phyloP scores from a whole-genome alignment of 768 basidiomycete species.

The Kwoniella dendrophila region DNA sequence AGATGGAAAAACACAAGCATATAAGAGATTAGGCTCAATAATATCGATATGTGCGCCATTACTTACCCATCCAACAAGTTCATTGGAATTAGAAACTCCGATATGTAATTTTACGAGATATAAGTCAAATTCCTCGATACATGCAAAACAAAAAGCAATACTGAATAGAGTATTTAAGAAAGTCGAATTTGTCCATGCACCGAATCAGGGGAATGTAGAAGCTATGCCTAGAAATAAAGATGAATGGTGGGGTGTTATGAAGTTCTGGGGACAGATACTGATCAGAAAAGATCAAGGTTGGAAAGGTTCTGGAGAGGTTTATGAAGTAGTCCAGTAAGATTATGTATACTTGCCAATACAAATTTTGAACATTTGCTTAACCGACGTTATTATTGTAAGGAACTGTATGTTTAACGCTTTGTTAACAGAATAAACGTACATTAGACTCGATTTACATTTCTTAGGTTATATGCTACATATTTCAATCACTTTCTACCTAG shows the following conservation, averaged over 20 bases:
- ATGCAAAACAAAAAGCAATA: slow-evolving; percentile 15
- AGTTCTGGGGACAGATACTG: slow-evolving; percentile 53
- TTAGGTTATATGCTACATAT: too few relatives aligned
- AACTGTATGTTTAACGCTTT: too few relatives aligned
- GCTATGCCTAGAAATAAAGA: slow-evolving; percentile 45
- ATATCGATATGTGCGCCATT: slow-evolving; percentile 42
- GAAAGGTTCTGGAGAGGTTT: slow-evolving; percentile 52
- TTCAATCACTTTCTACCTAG: too few relatives aligned
- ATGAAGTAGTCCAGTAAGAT: slow-evolving; percentile 46
- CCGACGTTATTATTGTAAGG: too few relatives aligned
- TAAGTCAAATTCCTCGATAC: slow-evolving; percentile 17
- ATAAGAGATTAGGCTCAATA: slow-evolving; percentile 34
- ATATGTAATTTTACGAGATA: slow-evolving; percentile 40
- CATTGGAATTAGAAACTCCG: slow-evolving; percentile 34
- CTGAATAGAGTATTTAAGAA: slow-evolving; percentile 36
- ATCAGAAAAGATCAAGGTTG: slow-evolving; percentile 37
- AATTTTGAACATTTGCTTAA: not conserved
- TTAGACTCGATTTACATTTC: too few relatives aligned
- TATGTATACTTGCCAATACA: not conserved
- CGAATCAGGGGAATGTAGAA: slow-evolving; percentile 19
- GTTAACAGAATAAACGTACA: too few relatives aligned
- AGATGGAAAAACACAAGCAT: not conserved
- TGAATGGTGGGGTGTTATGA: slow-evolving; percentile 53
- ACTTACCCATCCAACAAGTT: slow-evolving; percentile 35
- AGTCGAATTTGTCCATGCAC: slow-evolving; percentile 32